Conservation (phyloP, 2,329 filamentous ascomycete genomes). For the Calonectria honghensis region DNA sequence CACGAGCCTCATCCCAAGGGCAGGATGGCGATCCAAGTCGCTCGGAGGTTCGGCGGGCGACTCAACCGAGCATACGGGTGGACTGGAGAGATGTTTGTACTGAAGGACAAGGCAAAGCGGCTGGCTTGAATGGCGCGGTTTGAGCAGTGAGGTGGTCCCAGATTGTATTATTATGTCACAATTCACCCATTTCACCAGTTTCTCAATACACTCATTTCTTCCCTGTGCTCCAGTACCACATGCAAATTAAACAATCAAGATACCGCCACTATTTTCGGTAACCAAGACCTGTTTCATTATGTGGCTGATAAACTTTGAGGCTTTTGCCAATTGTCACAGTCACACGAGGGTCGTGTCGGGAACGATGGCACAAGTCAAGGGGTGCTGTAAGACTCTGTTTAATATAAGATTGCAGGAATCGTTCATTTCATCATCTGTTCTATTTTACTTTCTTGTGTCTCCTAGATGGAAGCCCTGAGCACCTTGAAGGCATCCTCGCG, state of each 20-base stretch:
- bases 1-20: conserved; percentile 24
- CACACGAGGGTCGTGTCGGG: neutral
- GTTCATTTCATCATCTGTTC: conserved; percentile 25
- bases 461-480: conserved; percentile 64
- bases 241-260: conserved; percentile 17
- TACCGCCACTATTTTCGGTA: conserved; percentile 38
- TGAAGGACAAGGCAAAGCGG: neutral
- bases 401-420: neutral
- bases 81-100: neutral
- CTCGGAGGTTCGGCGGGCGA: conserved; percentile 1
- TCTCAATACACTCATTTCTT: conserved; percentile 8
- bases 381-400: neutral
- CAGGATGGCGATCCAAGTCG: conserved; percentile 20
- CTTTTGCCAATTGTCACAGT: neutral
- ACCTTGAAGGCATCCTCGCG: conserved; percentile 68
- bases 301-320: neutral
- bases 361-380: neutral
- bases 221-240: too few relatives aligned
- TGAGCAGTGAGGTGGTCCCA: neutral
- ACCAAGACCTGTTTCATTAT: conserved; percentile 45
- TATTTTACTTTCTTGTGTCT: neutral
- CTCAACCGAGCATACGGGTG: neutral
- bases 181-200: neutral
- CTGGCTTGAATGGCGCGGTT: neutral
- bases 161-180: neutral